A percentile compares a stretch with the other conserved stretches of the same genome.
phyloP scores from a whole-genome alignment of 352 stramenopile species.

The Phytopythium boreale region DNA sequence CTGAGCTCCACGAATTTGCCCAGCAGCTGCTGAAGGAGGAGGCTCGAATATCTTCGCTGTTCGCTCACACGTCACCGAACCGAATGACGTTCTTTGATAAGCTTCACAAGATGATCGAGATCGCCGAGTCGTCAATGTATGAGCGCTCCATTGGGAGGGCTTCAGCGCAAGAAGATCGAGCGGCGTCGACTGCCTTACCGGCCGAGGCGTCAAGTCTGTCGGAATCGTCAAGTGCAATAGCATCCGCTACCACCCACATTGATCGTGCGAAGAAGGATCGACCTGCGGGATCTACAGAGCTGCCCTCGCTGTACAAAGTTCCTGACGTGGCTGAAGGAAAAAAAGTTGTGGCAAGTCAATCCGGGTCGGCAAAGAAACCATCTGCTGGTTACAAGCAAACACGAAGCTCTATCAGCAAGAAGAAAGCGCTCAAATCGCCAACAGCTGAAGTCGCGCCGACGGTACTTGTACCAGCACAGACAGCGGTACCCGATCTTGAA shows the following conservation, averaged over 20 bases:
- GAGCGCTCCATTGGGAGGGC: conserved; percentile 19
- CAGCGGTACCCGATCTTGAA: neutral
- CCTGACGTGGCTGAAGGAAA: neutral
- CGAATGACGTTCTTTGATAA: conserved; percentile 76
- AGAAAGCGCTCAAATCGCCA: neutral
- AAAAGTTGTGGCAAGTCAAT: neutral
- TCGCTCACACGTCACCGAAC: conserved; percentile 35
- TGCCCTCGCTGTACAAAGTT: neutral
- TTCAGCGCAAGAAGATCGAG: neutral
- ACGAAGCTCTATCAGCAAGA: neutral
- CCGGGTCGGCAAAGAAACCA: neutral
- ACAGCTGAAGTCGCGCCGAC: neutral
- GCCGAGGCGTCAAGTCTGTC: neutral
- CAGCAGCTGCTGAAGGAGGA: conserved; percentile 61
- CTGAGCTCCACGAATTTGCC: conserved; percentile 55
- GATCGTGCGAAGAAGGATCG: neutral
- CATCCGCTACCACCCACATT: neutral
- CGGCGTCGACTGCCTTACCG: neutral
- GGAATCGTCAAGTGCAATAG: neutral
- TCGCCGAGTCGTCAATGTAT: conserved; percentile 66
- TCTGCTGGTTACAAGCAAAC: conserved; percentile 1
- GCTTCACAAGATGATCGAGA: conserved; percentile 81
- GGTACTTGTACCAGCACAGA: neutral
- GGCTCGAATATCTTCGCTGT: conserved; percentile 46
- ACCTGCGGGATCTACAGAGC: neutral